Base-by-base conservation (phyloP, 352 stramenopile genomes). In the Phytopythium cucurbitacearum region DNA sequence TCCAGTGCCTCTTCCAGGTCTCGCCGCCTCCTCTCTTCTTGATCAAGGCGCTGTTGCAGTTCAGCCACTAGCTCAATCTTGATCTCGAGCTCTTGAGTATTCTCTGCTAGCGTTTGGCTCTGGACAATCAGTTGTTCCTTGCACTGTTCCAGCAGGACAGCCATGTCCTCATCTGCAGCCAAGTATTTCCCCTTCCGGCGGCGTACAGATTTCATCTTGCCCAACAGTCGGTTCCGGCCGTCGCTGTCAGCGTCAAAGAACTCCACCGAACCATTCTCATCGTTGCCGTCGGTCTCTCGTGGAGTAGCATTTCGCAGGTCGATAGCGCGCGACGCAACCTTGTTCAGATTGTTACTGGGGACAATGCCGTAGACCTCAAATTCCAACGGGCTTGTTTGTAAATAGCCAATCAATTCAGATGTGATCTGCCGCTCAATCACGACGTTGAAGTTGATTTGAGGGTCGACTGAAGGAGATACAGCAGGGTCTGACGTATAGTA, bases 331-430 rank as follows among this genome's bases (percentile, higher is more conserved):
- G 78, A 85, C 5, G 73, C 72, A n/a, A 89, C 64, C 51, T 84
- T 85, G 62, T 85, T 89, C 12, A 89, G 43, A 41, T 87, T 87
- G 48, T 67, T 91, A 48, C 78, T 91, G 4, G 81, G 81, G 4
- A 89, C 81, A 49, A 89, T 91, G 3, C 81, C 78, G 41, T 70
- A 89, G 5, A 89, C 65, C 6, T 58, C 53, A 15, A 92, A 57
- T 48, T 87, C 75, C 11, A 92, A 45, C n/a, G 81, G 79, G 16
- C 61, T 68, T 12, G 43, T 71, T 40, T 64, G 44, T 21, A 90
- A 53, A 47, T 65, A 74, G 3, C 51, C 42, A 3, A 90, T 57
- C 33, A 92, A 47, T 10, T 80, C 77, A 0, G 61, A 34, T 1
- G 79, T 85, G 46, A 90, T 83, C 6, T 40, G 33, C 21, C 60